Evolutionary conservation across 805 yeast species (phyloP), one percentile per base, ranked within the genome.

Genomic region (Candida corydali): DNA sequence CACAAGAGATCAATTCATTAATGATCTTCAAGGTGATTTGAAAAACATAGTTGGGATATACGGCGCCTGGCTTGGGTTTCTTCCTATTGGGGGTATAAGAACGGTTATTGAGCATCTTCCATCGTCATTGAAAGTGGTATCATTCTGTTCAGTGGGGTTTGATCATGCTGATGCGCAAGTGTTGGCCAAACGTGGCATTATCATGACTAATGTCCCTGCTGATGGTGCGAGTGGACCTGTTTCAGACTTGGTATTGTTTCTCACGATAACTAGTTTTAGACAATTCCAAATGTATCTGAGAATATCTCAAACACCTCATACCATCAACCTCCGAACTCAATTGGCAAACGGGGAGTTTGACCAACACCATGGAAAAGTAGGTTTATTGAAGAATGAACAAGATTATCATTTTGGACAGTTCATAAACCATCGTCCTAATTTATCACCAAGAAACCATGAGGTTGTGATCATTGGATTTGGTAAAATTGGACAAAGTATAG

Each of bases 401-500:
- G 43, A 38, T 5, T 44, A 44, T n/a, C 22, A 20, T 11, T 57
- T 70, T 25, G 67, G 85, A 12, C 66, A 73, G 16, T 54, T 52
- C 14, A 56, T 77, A 2, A 80, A 77, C 27, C 67, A 74, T 2
- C 61, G 74, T 41, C 48, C 55, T 17, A 51, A 51, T 19, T 53
- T 73, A 15, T 68, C 77, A 4, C 87, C 88, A 5, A 53, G 57
- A 11, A 78, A 78, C 15, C 80, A 76, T 50, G 63, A 63, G 17
- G 87, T 70, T 1, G 76, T 80, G 3, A 69, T 85, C 23, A 75
- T 82, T 3, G 95, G 94, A 0, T 79, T 84, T 49, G 94, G 95
- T 1, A 66, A 76, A 15, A 85, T 85, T 47, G 95, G 94, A 7
- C 71, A 72, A 51, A 66, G 70, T 20, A 75, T 82, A 39, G 93